These are phyloP conservation scores for Ophioceras dolichostomum DNA, from an alignment of 2,329 filamentous ascomycete species.

Conservation along the genomic window DNA sequence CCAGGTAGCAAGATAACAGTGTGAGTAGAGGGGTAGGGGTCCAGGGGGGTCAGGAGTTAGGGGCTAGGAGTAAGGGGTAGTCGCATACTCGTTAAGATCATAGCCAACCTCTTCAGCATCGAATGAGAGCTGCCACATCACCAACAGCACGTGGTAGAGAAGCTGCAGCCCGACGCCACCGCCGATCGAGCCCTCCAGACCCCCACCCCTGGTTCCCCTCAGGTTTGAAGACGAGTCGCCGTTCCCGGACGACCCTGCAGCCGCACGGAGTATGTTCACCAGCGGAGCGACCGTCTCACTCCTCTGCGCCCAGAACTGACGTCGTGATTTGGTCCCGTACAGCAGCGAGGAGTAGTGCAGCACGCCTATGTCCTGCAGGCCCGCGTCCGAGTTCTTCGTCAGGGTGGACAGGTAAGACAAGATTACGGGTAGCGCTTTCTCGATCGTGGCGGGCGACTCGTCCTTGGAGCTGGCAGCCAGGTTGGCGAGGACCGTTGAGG, in stretches of 20 bases:
- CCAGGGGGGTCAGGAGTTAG: neutral
- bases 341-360: conserved; percentile 81
- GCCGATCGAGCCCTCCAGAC: conserved; percentile 51
- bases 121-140: conserved; percentile 94
- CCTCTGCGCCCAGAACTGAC: conserved; percentile 84
- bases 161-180: conserved; percentile 86
- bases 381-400: conserved; percentile 74
- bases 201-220: conserved; percentile 48
- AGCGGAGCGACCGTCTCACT: conserved; percentile 75
- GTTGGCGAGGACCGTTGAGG: conserved; percentile 73
- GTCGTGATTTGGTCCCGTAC: conserved; percentile 59
- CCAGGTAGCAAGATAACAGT: neutral
- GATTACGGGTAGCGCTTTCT: conserved; percentile 63
- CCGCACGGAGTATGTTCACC: conserved; percentile 69
- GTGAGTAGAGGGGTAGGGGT: neutral
- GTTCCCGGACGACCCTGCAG: conserved; percentile 57
- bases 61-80: neutral
- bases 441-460: conserved; percentile 51
- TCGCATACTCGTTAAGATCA: conserved; percentile 70
- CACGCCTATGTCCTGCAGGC: conserved; percentile 89
- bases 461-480: conserved; percentile 60
- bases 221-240: conserved; percentile 41
- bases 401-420: conserved; percentile 78
- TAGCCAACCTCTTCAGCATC: conserved; percentile 63
- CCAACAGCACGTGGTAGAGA: conserved; percentile 77